Percentiles rank a stretch among this genome's conserved stretches.
Conservation (phyloP, 345 rosid species). For the Citrus reticulata region DNA sequence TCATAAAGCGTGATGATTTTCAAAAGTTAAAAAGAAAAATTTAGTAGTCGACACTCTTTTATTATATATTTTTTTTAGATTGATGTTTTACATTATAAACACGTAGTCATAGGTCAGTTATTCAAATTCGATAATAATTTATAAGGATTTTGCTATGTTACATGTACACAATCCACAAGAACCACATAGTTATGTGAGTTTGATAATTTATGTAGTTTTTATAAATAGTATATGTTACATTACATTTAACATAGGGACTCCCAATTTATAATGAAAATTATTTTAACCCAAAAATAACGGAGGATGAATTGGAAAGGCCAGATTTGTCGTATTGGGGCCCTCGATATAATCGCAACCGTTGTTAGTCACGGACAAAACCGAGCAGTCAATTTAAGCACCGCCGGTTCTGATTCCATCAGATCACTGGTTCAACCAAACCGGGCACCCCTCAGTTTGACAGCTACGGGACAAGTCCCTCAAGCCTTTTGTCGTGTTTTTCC, state of each 20-base stretch:
- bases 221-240: no score
- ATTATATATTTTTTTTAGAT: no score
- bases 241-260: no score
- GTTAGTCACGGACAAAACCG: slow-evolving; percentile 3
- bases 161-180: no score
- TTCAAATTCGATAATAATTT: not conserved
- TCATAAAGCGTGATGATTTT: no score
- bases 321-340: slow-evolving; percentile 5
- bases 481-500: not conserved
- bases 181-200: no score
- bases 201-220: no score
- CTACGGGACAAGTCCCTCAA: not conserved
- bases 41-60: no score
- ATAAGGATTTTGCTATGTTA: no score
- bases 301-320: not conserved
- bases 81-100: no score
- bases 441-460: slow-evolving; percentile 28
- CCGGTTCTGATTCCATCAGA: not conserved
- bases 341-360: slow-evolving; percentile 13
- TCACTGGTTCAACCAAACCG: not conserved
- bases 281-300: not conserved
- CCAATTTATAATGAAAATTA: not conserved
- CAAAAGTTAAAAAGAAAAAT: no score
- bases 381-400: slow-evolving; percentile 8
- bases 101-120: no score